These are phyloP conservation scores for Beta macrorhiza DNA, from an alignment of 179 eudicot species.

Conservation along the genomic window DNA sequence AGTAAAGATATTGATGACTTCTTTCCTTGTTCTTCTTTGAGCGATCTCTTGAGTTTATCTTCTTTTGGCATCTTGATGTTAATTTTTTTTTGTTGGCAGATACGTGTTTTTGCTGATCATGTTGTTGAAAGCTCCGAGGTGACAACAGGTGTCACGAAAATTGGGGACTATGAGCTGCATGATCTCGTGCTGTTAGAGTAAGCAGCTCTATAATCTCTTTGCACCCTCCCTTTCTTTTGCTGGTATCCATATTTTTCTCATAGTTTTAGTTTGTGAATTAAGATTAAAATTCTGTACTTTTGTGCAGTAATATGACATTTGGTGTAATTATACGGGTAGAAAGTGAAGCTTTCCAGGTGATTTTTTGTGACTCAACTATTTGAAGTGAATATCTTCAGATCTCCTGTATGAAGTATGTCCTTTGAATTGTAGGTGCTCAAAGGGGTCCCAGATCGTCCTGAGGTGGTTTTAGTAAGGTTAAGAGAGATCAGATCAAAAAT, in stretches of 20 bases:
- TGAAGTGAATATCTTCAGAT: slow-evolving; percentile 3
- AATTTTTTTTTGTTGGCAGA: slow-evolving; percentile 37
- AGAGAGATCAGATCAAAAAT: slow-evolving; percentile 89
- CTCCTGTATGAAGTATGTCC: slow-evolving; percentile 13
- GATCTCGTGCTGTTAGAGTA: slow-evolving; percentile 95
- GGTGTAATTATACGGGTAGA: slow-evolving; percentile 98
- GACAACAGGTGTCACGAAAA: slow-evolving; percentile 81
- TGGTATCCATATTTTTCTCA: neutral
- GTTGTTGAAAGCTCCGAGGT: slow-evolving; percentile 99
- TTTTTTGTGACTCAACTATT: neutral
- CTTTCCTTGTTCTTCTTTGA: neutral
- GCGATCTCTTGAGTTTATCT: neutral
- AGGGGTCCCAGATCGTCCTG: slow-evolving; percentile 90
- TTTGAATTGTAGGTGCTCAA: slow-evolving; percentile 65
- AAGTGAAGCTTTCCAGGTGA: slow-evolving; percentile 97
- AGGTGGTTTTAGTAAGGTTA: slow-evolving; percentile 74
- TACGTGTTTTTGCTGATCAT: slow-evolving; percentile 95
- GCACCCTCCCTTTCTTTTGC: neutral
- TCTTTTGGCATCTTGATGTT: neutral
- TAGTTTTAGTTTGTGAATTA: neutral
- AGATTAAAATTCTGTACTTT: neutral
- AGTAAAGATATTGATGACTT: too few species aligned
- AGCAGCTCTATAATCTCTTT: slow-evolving; percentile 25
- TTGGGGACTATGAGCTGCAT: slow-evolving; percentile 96
- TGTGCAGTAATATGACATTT: slow-evolving; percentile 77